These are phyloP conservation scores for Dendrothele bispora DNA, from an alignment of 768 basidiomycete species.

Conservation along the genomic window DNA sequence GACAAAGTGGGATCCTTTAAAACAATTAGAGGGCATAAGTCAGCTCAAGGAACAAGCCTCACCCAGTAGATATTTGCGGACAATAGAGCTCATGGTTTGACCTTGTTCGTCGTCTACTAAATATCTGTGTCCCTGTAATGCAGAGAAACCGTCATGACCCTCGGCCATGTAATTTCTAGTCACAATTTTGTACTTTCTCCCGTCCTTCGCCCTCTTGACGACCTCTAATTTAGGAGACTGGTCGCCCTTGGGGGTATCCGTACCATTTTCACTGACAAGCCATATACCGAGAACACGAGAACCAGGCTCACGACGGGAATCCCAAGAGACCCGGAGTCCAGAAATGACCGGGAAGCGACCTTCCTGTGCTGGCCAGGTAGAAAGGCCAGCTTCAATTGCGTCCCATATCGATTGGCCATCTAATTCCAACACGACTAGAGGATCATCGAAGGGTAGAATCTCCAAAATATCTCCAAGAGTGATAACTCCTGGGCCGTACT, in stretches of 20 bases:
- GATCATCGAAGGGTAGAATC: conserved; percentile 87
- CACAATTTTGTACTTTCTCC: conserved; percentile 72
- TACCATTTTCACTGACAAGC: conserved; percentile 34
- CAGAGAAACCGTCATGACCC: conserved; percentile 80
- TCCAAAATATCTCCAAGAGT: conserved; percentile 87
- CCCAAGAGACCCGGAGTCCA: conserved; percentile 85
- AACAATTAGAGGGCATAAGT: background rate
- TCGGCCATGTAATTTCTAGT: conserved; percentile 86
- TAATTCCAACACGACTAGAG: conserved; percentile 77
- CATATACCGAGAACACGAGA: conserved; percentile 75
- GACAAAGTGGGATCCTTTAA: conserved; percentile 65
- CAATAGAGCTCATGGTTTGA: conserved; percentile 72
- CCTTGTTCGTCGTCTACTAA: conserved; percentile 86
- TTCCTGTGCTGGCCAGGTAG: conserved; percentile 87
- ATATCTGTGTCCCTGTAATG: conserved; percentile 62
- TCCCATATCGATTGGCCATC: conserved; percentile 81
- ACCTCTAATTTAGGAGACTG: conserved; percentile 55
- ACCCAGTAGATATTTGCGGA: conserved; percentile 86
- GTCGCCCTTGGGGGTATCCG: conserved; percentile 31
- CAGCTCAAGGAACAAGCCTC: conserved; percentile 3
- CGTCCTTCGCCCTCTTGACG: conserved; percentile 51
- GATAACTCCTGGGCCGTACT: conserved; percentile 49
- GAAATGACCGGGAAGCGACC: conserved; percentile 90
- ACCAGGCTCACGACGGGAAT: conserved; percentile 71
- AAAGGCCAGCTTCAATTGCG: conserved; percentile 69